A percentile compares a stretch with the other conserved stretches of the same genome.
phyloP scores from a whole-genome alignment of 2,329 filamentous ascomycete species.

The Xylariaceae sp. region DNA sequence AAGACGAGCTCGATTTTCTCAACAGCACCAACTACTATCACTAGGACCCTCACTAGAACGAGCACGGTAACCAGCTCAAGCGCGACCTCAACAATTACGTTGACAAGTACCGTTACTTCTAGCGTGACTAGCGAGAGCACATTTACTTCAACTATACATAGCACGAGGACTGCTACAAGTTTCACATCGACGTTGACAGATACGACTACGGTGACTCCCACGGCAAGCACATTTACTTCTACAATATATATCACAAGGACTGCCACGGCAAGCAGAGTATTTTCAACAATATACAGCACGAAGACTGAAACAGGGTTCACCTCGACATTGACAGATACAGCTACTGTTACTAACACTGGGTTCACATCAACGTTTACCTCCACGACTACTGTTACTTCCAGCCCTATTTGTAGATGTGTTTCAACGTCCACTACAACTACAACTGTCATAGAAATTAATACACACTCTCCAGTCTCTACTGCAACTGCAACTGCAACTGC shows the following conservation, averaged over 20 bases:
- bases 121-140: not conserved
- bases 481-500: slow-evolving; percentile 8
- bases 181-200: no score
- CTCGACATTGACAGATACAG: no score
- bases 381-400: slow-evolving; percentile 6
- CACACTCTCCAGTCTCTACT: slow-evolving; percentile 1
- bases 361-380: not conserved
- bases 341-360: not conserved
- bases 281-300: not conserved
- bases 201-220: no score
- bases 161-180: not conserved
- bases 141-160: not conserved
- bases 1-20: not conserved
- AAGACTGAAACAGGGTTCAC: not conserved
- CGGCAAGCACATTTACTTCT: not conserved
- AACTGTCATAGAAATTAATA: slow-evolving; percentile 11
- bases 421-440: not conserved
- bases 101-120: slow-evolving; percentile 9
- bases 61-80: slow-evolving; percentile 2
- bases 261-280: not conserved
- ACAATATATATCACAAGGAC: not conserved
- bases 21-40: slow-evolving; percentile 2
- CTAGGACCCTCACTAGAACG: slow-evolving; percentile 1
- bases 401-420: slow-evolving; percentile 1
- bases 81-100: not conserved